Percentiles rank a stretch among this genome's conserved stretches.
Evolutionary conservation across 2,329 filamentous ascomycete species (phyloP).

Genomic region (Hortaea werneckii): DNA sequence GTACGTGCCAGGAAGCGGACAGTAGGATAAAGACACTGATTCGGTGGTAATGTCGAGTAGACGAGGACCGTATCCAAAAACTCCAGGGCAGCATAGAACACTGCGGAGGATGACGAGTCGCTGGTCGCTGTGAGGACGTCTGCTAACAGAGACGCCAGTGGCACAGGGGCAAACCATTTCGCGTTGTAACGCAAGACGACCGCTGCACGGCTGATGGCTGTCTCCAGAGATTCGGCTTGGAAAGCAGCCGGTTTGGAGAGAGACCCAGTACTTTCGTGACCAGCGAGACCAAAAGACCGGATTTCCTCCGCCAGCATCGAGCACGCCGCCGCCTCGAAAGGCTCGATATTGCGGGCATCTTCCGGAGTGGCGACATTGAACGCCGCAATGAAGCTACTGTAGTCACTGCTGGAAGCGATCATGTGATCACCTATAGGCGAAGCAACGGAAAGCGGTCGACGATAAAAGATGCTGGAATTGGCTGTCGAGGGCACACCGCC

Average conservation of each 20-base stretch:
- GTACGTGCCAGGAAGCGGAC: constrained; percentile 21
- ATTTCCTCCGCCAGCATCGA: constrained; percentile 14
- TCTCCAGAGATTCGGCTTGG: constrained; percentile 6
- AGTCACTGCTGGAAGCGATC: constrained; percentile 2
- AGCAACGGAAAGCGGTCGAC: background rate
- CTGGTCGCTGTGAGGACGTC: constrained; percentile 16
- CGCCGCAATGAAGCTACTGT: constrained; percentile 3
- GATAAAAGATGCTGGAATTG: constrained; percentile 1
- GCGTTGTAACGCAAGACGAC: constrained; percentile 20
- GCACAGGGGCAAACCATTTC: constrained; percentile 22
- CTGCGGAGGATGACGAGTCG: constrained; percentile 18
- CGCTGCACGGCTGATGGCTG: constrained; percentile 14
- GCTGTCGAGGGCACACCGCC: constrained; percentile 9
- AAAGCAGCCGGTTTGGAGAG: constrained; percentile 1
- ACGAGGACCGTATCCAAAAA: constrained; percentile 22
- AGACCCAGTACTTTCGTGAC: background rate
- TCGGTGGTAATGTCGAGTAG: constrained; percentile 17
- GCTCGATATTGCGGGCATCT: constrained; percentile 12
- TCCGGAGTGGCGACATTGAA: background rate
- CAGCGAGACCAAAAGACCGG: background rate
- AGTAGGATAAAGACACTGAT: constrained; percentile 9
- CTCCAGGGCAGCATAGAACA: constrained; percentile 18
- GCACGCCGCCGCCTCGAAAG: constrained; percentile 18
- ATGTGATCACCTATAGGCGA: background rate
- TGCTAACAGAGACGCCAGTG: constrained; percentile 14